These are phyloP conservation scores for Agrocybe pediades DNA, from an alignment of 768 basidiomycete species.

Conservation along the genomic window DNA sequence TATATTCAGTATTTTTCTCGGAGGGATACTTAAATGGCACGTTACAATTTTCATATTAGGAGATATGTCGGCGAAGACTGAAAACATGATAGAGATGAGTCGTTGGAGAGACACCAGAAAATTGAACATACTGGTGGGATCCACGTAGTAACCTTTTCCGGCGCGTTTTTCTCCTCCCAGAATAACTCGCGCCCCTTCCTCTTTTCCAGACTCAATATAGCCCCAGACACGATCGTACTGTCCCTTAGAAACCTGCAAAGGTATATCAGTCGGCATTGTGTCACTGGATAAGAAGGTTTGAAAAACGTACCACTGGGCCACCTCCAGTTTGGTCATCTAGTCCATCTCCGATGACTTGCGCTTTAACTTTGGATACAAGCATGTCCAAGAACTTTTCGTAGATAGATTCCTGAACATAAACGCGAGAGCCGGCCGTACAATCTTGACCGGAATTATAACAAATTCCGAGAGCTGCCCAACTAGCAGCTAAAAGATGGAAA, in stretches of 20 bases:
- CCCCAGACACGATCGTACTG: slow-evolving; percentile 87
- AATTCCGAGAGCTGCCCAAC: slow-evolving; percentile 85
- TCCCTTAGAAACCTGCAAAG: slow-evolving; percentile 67
- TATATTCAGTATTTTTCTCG: neutral
- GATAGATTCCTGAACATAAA: slow-evolving; percentile 85
- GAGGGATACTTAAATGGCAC: slow-evolving; percentile 3
- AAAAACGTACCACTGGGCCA: slow-evolving; percentile 79
- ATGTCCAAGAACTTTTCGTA: slow-evolving; percentile 82
- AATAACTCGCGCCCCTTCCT: slow-evolving; percentile 76
- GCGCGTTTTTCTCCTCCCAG: slow-evolving; percentile 81
- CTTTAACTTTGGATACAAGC: slow-evolving; percentile 66
- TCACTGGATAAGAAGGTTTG: neutral
- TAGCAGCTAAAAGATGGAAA: slow-evolving; percentile 57
- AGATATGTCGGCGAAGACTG: slow-evolving; percentile 82
- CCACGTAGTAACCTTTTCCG: slow-evolving; percentile 84
- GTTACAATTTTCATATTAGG: slow-evolving; percentile 83
- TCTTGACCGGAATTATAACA: slow-evolving; percentile 92
- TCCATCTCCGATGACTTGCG: slow-evolving; percentile 77
- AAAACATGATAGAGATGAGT: slow-evolving; percentile 3
- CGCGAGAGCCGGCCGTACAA: slow-evolving; percentile 89
- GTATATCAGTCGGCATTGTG: neutral
- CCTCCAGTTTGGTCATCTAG: slow-evolving; percentile 74
- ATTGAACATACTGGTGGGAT: slow-evolving; percentile 75
- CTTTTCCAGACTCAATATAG: slow-evolving; percentile 86
- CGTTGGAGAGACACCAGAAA: neutral